Evolutionary conservation across 2,329 filamentous ascomycete genomes (phyloP).

Genomic region (Tricladium varicosporioides): DNA sequence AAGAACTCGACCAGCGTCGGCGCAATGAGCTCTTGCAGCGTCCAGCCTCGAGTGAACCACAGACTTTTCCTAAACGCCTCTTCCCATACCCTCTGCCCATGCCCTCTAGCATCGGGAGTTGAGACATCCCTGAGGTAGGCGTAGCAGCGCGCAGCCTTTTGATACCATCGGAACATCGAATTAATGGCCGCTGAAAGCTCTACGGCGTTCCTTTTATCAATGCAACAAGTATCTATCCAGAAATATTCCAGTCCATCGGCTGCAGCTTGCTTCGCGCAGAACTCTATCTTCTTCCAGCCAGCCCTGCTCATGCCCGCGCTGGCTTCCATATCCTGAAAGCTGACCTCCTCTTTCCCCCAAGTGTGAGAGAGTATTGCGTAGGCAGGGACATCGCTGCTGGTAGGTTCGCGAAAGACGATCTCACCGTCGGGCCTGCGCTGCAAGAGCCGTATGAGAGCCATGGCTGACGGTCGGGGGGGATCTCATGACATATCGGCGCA

Average conservation of each 20-base stretch:
- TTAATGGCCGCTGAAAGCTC: slow-evolving; percentile 15
- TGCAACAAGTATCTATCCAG: slow-evolving; percentile 23
- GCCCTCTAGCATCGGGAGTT: background rate
- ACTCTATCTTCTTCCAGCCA: slow-evolving; percentile 20
- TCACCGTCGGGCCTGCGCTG: slow-evolving; percentile 25
- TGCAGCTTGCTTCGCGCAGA: slow-evolving; percentile 18
- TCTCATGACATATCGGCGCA: slow-evolving; percentile 17
- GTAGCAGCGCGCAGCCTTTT: slow-evolving; percentile 18
- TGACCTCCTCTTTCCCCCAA: slow-evolving; percentile 22
- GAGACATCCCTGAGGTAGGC: slow-evolving; percentile 20
- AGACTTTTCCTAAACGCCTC: slow-evolving; percentile 9
- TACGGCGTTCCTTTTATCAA: slow-evolving; percentile 19
- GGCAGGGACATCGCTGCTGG: slow-evolving; percentile 17
- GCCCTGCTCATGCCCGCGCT: slow-evolving; percentile 14
- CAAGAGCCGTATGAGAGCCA: slow-evolving; percentile 26
- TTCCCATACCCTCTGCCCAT: slow-evolving; percentile 8
- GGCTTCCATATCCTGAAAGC: slow-evolving; percentile 12
- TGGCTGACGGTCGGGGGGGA: slow-evolving; percentile 17
- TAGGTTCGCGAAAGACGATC: slow-evolving; percentile 25
- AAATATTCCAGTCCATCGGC: slow-evolving; percentile 20
- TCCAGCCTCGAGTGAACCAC: slow-evolving; percentile 22
- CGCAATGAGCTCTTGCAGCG: too few species aligned
- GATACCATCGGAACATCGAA: slow-evolving; percentile 24
- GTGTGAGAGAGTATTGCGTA: slow-evolving; percentile 26
- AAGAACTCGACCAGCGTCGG: slow-evolving; percentile 16